Evolutionary conservation across 441 rosid genomes (phyloP), one percentile per base, ranked within the genome.

Genomic region (Hura crepitans): DNA sequence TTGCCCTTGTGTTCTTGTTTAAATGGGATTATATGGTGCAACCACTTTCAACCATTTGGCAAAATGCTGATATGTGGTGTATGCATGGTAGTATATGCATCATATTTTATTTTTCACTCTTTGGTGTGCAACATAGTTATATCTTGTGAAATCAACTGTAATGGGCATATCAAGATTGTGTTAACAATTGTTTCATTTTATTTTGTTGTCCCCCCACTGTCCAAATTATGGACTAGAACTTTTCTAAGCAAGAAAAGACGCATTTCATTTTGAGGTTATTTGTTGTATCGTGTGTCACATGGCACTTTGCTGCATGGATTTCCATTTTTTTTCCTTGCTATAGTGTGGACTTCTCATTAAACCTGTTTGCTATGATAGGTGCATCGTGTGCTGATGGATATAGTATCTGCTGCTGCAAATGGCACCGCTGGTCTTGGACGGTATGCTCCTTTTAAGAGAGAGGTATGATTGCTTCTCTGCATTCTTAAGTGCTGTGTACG

Each of bases 351-450:
- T 71, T 33, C 37, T 71, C 23, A 64, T 71, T 73, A 27, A 66
- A 53, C 63, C 31, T 62, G 6, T 37, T 8, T 13, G 4, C 14
- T 50, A 54, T 73, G 72, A 46, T 74, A 93, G 98, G 98, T 94
- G 65, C 97, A 94, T 82, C 92, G 87, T 65, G 97, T 94, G n/a
- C 82, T 91, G 73, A 81, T 87, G 81, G 96, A 91, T 80, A 86
- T 94, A 67, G 96, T 90, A 70, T 83, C 93, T 83, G 74, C 96
- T 53, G 76, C 95, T 45, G 97, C 96, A 72, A 90, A 87, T 85
- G 89, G 93, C 63, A 94, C 97, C 61, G 92, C 96, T 72, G 98
- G 97, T 62, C 92, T 94, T 51, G 98, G 97, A 75, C 90, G 97
- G 84, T 94, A 94, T 80, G 96, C 97, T 75, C 89, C 97, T 66